A percentile compares a stretch with the other conserved stretches of the same genome.
phyloP scores from a whole-genome alignment of 371 early-diverging fungal species.

The Mucor lusitanicus region DNA sequence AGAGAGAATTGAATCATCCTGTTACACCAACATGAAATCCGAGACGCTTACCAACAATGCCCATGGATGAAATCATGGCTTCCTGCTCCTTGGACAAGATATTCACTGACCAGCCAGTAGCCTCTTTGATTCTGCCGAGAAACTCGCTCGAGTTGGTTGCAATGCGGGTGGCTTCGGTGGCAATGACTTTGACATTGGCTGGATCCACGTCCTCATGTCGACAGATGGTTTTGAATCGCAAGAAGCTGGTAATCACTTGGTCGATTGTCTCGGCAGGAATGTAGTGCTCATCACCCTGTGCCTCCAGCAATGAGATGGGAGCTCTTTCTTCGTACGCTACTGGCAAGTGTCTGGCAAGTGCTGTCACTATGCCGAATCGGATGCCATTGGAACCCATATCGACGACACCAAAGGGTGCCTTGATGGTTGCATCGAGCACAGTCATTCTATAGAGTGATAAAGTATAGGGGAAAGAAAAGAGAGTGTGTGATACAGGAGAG shows the following conservation, averaged over 20 bases:
- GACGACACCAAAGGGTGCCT: conserved; percentile 50
- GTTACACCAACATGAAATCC: not conserved
- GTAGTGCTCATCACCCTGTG: conserved; percentile 34
- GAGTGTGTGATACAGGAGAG: not conserved
- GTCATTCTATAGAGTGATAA: conserved; percentile 6
- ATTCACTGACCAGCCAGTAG: conserved; percentile 44
- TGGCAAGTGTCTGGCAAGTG: conserved; percentile 48
- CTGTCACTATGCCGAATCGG: conserved; percentile 53
- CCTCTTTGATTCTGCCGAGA: conserved; percentile 35
- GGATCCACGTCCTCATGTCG: conserved; percentile 39
- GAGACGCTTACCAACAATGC: conserved; percentile 42
- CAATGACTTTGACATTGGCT: conserved; percentile 46
- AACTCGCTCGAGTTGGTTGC: conserved; percentile 51
- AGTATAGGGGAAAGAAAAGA: not conserved
- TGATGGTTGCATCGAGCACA: not conserved
- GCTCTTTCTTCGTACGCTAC: conserved; percentile 57
- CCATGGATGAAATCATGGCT: conserved; percentile 50
- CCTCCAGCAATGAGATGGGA: conserved; percentile 53
- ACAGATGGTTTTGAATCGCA: conserved; percentile 52
- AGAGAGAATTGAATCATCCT: not conserved
- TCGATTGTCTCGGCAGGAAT: conserved; percentile 48
- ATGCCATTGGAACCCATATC: conserved; percentile 68
- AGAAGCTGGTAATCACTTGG: conserved; percentile 47
- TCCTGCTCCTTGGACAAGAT: conserved; percentile 47
- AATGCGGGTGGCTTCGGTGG: conserved; percentile 59